Percentiles rank a stretch among this genome's conserved stretches.
phyloP scores from a whole-genome alignment of 257 asterid genomes.

The Lithospermum erythrorhizon region DNA sequence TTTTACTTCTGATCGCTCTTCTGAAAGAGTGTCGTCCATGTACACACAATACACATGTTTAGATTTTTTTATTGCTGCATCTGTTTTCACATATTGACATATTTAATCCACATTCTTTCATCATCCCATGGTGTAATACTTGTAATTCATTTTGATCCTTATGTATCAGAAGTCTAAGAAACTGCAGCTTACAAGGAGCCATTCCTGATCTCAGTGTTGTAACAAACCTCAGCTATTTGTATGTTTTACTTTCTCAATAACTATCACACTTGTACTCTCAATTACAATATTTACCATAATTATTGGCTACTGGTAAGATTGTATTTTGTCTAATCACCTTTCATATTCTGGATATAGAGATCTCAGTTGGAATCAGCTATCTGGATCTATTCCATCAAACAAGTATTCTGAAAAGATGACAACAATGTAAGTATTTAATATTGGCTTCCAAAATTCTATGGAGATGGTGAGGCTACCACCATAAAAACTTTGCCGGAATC shows the following conservation, averaged over 20 bases:
- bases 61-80: background rate
- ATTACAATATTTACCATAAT: background rate
- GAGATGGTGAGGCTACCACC: background rate
- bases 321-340: constrained; percentile 3
- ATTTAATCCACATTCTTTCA: too few relatives aligned
- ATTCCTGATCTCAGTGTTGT: constrained; percentile 36
- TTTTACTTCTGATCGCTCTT: too few relatives aligned
- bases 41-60: background rate
- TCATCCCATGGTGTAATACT: background rate
- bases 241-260: constrained; percentile 7
- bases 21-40: too few relatives aligned
- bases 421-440: constrained; percentile 27
- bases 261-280: background rate
- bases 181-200: constrained; percentile 33
- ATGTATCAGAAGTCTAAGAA: constrained; percentile 39
- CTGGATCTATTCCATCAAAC: constrained; percentile 25
- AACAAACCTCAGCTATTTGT: constrained; percentile 28
- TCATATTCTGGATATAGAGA: constrained; percentile 21
- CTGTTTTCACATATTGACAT: too few relatives aligned
- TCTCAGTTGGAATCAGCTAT: constrained; percentile 37
- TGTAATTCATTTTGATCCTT: background rate
- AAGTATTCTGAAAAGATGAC: constrained; percentile 27
- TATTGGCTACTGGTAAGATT: background rate
- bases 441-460: background rate
- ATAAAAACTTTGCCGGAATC: background rate